phyloP scores from a whole-genome alignment of 2,329 filamentous ascomycete genomes.

The Penicillium sp. region DNA sequence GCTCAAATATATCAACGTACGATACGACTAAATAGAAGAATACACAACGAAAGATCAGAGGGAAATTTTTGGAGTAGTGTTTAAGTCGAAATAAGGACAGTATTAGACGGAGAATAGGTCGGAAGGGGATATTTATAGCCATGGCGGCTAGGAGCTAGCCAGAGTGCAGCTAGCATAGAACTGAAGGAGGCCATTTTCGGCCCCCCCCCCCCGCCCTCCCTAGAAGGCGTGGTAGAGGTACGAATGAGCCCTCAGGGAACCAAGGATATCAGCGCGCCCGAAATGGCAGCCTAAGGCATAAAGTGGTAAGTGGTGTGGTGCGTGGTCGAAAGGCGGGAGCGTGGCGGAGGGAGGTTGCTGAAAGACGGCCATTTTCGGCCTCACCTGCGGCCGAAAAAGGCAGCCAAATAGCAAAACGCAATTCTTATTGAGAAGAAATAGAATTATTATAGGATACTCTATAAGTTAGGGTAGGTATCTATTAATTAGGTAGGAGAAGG shows the following conservation, averaged over 20 bases:
- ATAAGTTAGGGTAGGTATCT: too few relatives aligned
- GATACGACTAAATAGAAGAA: not conserved
- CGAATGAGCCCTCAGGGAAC: not conserved
- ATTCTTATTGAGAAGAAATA: not conserved
- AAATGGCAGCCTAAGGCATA: constrained; percentile 2
- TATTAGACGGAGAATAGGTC: not conserved
- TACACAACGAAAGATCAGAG: not conserved
- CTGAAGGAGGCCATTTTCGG: not conserved
- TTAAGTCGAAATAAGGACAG: not conserved
- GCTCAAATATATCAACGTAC: not conserved
- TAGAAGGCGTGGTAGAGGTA: not conserved
- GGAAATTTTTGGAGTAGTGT: not conserved
- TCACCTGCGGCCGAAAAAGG: constrained; percentile 14
- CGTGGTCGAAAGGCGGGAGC: constrained; percentile 14
- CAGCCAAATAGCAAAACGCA: constrained; percentile 17
- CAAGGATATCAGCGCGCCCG: not conserved
- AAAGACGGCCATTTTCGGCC: constrained; percentile 16
- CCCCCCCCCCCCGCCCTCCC: too few relatives aligned
- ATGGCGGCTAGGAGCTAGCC: not conserved
- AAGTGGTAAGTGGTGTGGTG: constrained; percentile 1
- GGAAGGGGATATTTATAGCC: not conserved
- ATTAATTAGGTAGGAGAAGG: too few relatives aligned
- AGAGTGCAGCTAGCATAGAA: not conserved
- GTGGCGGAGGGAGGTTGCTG: constrained; percentile 18
- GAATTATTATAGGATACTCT: too few relatives aligned